Base-by-base conservation (phyloP, 2,329 filamentous ascomycete genomes). In the Diaporthe helianthi region DNA sequence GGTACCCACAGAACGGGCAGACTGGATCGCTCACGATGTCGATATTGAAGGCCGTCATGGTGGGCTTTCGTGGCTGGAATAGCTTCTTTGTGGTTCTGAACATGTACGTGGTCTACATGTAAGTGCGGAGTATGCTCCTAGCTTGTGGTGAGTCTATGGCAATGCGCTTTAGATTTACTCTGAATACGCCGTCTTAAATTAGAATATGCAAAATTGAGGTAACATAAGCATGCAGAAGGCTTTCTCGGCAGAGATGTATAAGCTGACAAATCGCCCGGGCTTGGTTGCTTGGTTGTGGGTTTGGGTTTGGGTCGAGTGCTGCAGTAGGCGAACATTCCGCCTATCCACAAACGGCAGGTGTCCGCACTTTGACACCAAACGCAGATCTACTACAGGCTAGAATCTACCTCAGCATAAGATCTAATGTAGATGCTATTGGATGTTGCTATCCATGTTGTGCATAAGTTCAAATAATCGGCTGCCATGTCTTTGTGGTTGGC, bases 21-120 rank as follows among this genome's bases (percentile, higher is more conserved):
- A 96, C 87, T 2, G 89, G 92, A 81, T 97, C 94, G n/a, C 88
- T 93, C 69, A 94, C 89, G 76, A 93, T 87, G 70, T 90, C 88
- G 79, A 97, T 92, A 71, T 89, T 87, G 82, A 94, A 92, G 75
- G 89, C 88, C 24, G 90, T 88, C 92, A 94, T 94, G 53, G 53
- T 77, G 68, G 67, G 38, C 24, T n/a, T 29, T n/a, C 65, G 67
- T 38, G 58, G 58, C 24, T 67, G 70, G 22, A 67, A 60, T n/a
- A 61, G 47, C 26, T 29, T 33, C 24, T 64, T 54, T 44, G 55
- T 69, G 55, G 64, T 9, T 26, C 24, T 46, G 15, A 69, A 58
- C 46, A 69, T 52, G 38, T 44, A 36, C 8, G 38, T 26, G 33
- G 38, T 33, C 17, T 15, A 24, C 4, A 12, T 26, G 22, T 12